These are phyloP conservation scores for Russula earlei DNA, from an alignment of 768 basidiomycete genomes.

Conservation along the genomic window DNA sequence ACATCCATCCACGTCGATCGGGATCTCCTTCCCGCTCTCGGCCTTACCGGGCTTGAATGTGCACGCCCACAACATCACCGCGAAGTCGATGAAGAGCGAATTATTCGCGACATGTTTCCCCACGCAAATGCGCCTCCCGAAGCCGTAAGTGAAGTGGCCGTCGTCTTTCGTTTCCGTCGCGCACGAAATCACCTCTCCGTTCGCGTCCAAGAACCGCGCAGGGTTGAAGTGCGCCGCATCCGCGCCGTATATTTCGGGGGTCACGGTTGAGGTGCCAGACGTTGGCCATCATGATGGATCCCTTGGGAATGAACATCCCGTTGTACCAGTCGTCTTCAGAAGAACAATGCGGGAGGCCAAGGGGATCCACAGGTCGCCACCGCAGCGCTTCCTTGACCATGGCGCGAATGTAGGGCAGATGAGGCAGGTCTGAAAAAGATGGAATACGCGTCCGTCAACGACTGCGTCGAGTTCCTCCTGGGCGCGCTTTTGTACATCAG, in stretches of 20 bases:
- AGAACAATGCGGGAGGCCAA: constrained; percentile 15
- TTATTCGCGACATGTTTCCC: constrained; percentile 16
- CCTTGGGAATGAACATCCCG: constrained; percentile 18
- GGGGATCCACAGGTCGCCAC: constrained; percentile 14
- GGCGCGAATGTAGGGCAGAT: constrained; percentile 18
- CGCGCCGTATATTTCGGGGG: constrained; percentile 10
- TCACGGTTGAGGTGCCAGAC: constrained; percentile 17
- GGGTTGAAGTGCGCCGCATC: constrained; percentile 15
- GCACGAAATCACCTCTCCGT: not conserved
- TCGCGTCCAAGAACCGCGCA: constrained; percentile 2
- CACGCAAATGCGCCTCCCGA: constrained; percentile 14
- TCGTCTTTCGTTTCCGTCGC: constrained; percentile 16
- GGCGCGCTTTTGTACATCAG: constrained; percentile 13
- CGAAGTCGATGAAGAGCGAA: constrained; percentile 16
- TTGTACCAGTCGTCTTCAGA: constrained; percentile 17
- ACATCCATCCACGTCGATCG: constrained; percentile 15
- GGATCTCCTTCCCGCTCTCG: not conserved
- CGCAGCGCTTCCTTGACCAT: constrained; percentile 18
- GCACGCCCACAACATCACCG: constrained; percentile 11
- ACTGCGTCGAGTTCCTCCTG: constrained; percentile 19
- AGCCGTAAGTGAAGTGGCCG: constrained; percentile 13
- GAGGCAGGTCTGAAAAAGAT: constrained; percentile 13
- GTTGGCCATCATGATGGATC: constrained; percentile 12
- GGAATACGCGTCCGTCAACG: constrained; percentile 17
- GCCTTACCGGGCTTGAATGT: constrained; percentile 5